Evolutionary conservation across 345 rosid species (phyloP).

Genomic region (Eucalyptus guilfoylei): DNA sequence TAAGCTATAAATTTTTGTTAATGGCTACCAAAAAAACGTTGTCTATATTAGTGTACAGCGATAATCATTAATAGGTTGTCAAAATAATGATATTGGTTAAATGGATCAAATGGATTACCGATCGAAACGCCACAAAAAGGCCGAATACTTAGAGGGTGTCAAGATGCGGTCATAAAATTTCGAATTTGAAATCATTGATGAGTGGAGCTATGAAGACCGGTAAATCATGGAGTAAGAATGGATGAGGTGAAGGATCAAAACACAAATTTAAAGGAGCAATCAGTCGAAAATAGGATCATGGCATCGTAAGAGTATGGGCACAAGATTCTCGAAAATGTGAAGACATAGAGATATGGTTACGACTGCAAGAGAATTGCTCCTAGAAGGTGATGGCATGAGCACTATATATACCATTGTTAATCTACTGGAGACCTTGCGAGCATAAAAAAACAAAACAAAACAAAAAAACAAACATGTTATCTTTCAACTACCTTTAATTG

Average conservation of each 20-base stretch:
- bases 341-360: not conserved
- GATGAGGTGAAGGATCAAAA: not conserved
- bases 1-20: not conserved
- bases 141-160: too few relatives aligned
- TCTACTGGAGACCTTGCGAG: rapidly evolving
- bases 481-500: too few relatives aligned
- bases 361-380: not conserved
- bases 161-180: not conserved
- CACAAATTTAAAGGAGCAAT: not conserved
- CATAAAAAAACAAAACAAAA: too few relatives aligned
- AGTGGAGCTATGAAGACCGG: not conserved
- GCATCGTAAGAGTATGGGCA: not conserved
- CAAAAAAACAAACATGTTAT: too few relatives aligned
- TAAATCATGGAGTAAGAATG: not conserved
- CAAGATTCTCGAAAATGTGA: not conserved
- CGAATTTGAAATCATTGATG: not conserved
- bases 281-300: not conserved
- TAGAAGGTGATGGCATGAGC: not conserved
- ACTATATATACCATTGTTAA: not conserved
- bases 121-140: too few relatives aligned
- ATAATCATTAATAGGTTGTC: too few relatives aligned
- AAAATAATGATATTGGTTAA: not conserved
- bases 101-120: rapidly evolving
- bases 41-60: not conserved
- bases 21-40: not conserved